Evolutionary conservation across 768 basidiomycete genomes (phyloP), one percentile per base, ranked within the genome.

Genomic region (Panus rudis): DNA sequence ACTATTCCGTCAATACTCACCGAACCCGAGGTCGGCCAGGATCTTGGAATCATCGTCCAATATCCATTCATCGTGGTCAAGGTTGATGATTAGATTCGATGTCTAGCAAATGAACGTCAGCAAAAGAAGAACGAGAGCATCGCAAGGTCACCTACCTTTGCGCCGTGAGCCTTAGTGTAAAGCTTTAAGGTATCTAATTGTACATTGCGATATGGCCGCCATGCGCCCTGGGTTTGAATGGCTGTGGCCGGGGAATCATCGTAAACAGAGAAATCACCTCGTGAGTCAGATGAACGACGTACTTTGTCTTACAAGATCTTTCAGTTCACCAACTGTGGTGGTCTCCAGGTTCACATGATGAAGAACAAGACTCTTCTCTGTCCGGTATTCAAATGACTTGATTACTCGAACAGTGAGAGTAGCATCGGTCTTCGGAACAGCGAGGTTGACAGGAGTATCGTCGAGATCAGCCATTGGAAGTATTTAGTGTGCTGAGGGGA

Each of bases 71-170:
- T 98, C 94, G 55, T 93, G 78, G 56, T 96, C 92, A 45, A 98
- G 75, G 63, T 99, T 99, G 59, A 99, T 97, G 63, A 99, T 97
- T 22, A 99, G 72, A 66, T 99, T 98, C 24, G 87, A 87, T 1
- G 93, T 94, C 94, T 97, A n/a, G 54, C 20, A 21, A 19, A 21
- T 6, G 26, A n/a, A 28, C 27, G 20, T 27, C 35, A 26, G 13
- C 28, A 24, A 16, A 28, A 19, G 25, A 19, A 35, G 45, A 19
- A 14, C 35, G 21, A 8, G 33, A n/a, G n/a, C 33, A 16, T n/a
- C 24, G 20, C 41, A 16, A 35, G 7, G 17, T 37, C n/a, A 19
- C 8, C 63, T 16, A 86, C 94, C 77, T 99, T 99, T 42, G 91
- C 76, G 10, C 93, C 92, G 57, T 98, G 94, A 2, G 94, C 96